Evolutionary conservation across 257 asterid species (phyloP).

Genomic region (Coffea eugenioides): DNA sequence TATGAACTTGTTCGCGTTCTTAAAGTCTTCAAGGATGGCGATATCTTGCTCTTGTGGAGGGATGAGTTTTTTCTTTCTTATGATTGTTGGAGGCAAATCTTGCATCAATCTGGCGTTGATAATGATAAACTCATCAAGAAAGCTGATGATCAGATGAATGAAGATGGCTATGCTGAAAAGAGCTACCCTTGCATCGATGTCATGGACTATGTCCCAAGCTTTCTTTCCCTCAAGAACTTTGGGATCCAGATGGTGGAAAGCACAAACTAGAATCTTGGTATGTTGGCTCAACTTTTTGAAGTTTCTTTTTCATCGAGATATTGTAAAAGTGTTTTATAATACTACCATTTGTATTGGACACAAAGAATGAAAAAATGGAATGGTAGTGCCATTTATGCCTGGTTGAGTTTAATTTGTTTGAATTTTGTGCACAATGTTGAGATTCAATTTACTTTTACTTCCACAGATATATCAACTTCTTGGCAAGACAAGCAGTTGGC

Average conservation of each 20-base stretch:
- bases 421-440: no score
- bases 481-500: no score
- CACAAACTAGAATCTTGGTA: neutral
- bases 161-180: neutral
- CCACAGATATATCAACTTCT: no score
- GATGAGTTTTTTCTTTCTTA: constrained; percentile 29
- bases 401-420: no score
- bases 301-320: neutral
- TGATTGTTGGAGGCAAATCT: constrained; percentile 22
- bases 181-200: constrained; percentile 7
- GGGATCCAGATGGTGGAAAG: neutral
- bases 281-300: neutral
- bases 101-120: neutral
- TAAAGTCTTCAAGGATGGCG: constrained; percentile 40
- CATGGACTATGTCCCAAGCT: constrained; percentile 26
- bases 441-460: no score
- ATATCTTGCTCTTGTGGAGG: constrained; percentile 34
- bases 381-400: no score
- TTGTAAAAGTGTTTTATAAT: no score
- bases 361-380: no score
- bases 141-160: no score
- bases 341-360: no score
- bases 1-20: constrained; percentile 22
- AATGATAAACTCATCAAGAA: neutral
- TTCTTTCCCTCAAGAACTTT: constrained; percentile 31